A percentile compares a stretch with the other conserved stretches of the same genome.
phyloP scores from a whole-genome alignment of 768 basidiomycete species.

The Cystobasidium ongulense region DNA sequence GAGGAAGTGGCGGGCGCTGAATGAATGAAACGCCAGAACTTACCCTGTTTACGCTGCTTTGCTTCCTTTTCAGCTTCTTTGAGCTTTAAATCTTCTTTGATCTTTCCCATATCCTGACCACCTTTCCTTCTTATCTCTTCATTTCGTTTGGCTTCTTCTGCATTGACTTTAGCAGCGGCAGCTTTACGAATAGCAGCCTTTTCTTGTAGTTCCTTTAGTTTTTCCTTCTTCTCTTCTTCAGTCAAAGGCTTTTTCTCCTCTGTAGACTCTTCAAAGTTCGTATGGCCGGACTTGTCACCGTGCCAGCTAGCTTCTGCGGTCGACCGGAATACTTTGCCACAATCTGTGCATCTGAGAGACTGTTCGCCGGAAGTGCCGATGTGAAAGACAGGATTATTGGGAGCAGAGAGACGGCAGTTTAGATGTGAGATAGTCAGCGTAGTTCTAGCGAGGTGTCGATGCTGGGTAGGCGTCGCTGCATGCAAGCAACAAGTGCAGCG shows the following conservation, averaged over 20 bases:
- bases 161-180: constrained; percentile 62
- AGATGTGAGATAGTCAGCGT: too few species aligned
- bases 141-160: constrained; percentile 55
- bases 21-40: constrained; percentile 29
- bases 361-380: too few species aligned
- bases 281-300: constrained; percentile 74
- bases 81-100: constrained; percentile 65
- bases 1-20: background rate
- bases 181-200: constrained; percentile 76
- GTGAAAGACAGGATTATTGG: too few species aligned
- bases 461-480: too few species aligned
- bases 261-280: constrained; percentile 88
- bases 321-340: constrained; percentile 34
- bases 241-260: constrained; percentile 96
- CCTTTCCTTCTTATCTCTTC: constrained; percentile 75
- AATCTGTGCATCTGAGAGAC: constrained; percentile 38
- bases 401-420: too few species aligned
- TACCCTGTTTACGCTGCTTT: constrained; percentile 70
- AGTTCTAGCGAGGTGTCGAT: too few species aligned
- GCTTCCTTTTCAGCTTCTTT: constrained; percentile 57
- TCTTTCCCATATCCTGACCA: constrained; percentile 69
- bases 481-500: too few species aligned
- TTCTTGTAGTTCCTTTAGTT: constrained; percentile 61
- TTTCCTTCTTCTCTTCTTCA: constrained; percentile 81
- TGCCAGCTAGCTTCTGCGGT: constrained; percentile 9